Conservation (phyloP, 208 protist species). For the Porcisia hertigi region DNA sequence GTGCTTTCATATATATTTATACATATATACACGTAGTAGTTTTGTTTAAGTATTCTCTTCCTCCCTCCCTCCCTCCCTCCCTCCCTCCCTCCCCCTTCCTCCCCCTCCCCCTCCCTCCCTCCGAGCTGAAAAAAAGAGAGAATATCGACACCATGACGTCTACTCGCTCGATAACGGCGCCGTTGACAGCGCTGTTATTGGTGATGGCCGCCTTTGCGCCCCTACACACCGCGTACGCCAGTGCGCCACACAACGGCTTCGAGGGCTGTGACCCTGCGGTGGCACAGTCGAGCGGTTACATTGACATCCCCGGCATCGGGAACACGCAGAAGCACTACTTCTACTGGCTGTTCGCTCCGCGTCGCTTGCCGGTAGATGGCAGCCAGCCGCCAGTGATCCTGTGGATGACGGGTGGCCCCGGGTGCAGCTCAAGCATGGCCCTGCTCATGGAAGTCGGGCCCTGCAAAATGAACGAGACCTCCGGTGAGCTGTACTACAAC, state of each 20-base stretch:
- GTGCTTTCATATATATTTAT: constrained; percentile 6
- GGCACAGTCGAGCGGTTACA: constrained; percentile 65
- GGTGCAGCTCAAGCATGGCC: too few relatives aligned
- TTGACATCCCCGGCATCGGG: too few relatives aligned
- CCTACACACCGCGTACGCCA: not conserved
- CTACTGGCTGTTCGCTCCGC: too few relatives aligned
- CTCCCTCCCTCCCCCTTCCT: too few relatives aligned
- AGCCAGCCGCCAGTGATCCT: too few relatives aligned
- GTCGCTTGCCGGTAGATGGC: too few relatives aligned
- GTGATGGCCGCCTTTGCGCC: not conserved
- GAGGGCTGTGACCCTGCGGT: constrained; percentile 17
- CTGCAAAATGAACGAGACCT: too few relatives aligned
- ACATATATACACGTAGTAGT: not conserved
- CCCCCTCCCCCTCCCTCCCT: not conserved
- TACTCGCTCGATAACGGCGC: not conserved
- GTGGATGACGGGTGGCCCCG: too few relatives aligned
- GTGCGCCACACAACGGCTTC: constrained; percentile 4
- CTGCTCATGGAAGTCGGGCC: too few relatives aligned
- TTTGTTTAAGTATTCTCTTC: not conserved
- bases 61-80: not conserved
- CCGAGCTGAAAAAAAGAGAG: too few relatives aligned
- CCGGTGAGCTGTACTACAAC: too few relatives aligned
- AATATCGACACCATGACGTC: not conserved
- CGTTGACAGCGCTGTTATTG: not conserved
- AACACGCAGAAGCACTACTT: too few relatives aligned